These are phyloP conservation scores for Aspergillus bombycis DNA, from an alignment of 2,329 filamentous ascomycete genomes.

Conservation along the genomic window DNA sequence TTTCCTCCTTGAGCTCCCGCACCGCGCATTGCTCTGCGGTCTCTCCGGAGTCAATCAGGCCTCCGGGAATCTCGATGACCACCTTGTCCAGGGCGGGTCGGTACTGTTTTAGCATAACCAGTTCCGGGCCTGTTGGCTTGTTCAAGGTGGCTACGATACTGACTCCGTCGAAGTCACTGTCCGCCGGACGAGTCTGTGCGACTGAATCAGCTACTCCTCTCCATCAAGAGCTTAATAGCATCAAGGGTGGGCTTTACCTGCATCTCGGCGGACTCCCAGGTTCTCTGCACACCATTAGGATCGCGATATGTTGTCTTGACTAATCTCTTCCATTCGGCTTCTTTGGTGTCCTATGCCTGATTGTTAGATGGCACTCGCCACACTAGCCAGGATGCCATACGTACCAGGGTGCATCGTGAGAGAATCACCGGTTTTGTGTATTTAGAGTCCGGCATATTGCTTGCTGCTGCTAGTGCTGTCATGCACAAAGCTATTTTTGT, in stretches of 20 bases:
- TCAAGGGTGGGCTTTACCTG: constrained; percentile 31
- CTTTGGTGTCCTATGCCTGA: constrained; percentile 34
- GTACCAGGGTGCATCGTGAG: neutral
- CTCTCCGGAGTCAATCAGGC: constrained; percentile 62
- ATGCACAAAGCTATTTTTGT: neutral
- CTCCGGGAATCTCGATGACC: constrained; percentile 64
- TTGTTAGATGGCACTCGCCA: neutral
- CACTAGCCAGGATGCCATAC: too few relatives aligned
- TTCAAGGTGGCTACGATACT: constrained; percentile 64
- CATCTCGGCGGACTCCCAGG: constrained; percentile 51
- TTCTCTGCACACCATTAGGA: constrained; percentile 45
- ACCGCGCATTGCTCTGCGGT: constrained; percentile 59
- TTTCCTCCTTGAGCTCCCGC: constrained; percentile 65
- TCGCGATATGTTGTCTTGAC: constrained; percentile 48
- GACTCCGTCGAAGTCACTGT: constrained; percentile 58
- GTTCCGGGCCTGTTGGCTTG: constrained; percentile 53
- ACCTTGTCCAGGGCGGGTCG: constrained; percentile 61
- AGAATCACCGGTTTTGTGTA: neutral
- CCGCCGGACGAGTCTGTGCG: constrained; percentile 51
- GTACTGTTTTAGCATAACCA: constrained; percentile 62
- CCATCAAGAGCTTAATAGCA: too few relatives aligned
- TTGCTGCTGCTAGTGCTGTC: neutral
- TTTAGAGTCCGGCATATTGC: neutral
- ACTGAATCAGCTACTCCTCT: neutral
- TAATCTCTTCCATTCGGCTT: constrained; percentile 48